Percentiles rank a stretch among this genome's conserved stretches.
These are phyloP conservation scores for Myxozyma sirexii DNA, from an alignment of 805 yeast genomes.

Conservation along the genomic window DNA sequence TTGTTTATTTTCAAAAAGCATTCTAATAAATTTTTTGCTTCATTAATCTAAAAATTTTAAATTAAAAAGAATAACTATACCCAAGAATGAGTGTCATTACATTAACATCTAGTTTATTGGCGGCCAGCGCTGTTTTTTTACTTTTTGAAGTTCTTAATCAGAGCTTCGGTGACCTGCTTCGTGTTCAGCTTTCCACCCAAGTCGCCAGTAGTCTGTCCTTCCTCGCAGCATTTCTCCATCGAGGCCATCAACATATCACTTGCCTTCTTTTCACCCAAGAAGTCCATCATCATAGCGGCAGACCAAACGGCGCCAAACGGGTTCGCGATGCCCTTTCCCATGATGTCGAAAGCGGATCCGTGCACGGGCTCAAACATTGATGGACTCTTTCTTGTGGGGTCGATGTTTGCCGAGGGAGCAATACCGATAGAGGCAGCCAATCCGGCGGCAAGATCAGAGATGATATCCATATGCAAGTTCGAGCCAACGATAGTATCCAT, in stretches of 20 bases:
- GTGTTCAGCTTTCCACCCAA: conserved; percentile 27
- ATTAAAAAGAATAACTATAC: no score
- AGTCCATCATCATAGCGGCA: conserved; percentile 33
- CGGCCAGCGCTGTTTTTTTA: no score
- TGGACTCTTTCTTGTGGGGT: conserved; percentile 32
- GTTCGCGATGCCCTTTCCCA: conserved; percentile 34
- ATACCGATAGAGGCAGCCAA: conserved; percentile 33
- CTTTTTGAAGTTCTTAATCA: neutral
- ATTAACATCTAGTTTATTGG: no score
- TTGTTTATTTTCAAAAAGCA: no score
- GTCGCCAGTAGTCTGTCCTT: conserved; percentile 17
- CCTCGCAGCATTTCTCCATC: conserved; percentile 4
- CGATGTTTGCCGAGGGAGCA: conserved; percentile 34
- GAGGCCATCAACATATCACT: conserved; percentile 12
- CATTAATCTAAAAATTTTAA: neutral
- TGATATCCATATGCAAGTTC: conserved; percentile 33
- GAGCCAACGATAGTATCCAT: conserved; percentile 33
- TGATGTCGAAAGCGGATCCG: conserved; percentile 35
- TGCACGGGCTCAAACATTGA: conserved; percentile 35
- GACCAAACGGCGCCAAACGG: conserved; percentile 36
- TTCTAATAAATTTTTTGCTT: no score
- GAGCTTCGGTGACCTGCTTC: conserved; percentile 23
- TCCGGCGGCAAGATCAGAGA: conserved; percentile 34
- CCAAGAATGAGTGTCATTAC: no score
- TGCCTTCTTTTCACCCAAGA: conserved; percentile 31